A percentile compares a stretch with the other conserved stretches of the same genome.
Evolutionary conservation across 805 yeast genomes (phyloP).

Genomic region (Metschnikowia drakensbergensis): DNA sequence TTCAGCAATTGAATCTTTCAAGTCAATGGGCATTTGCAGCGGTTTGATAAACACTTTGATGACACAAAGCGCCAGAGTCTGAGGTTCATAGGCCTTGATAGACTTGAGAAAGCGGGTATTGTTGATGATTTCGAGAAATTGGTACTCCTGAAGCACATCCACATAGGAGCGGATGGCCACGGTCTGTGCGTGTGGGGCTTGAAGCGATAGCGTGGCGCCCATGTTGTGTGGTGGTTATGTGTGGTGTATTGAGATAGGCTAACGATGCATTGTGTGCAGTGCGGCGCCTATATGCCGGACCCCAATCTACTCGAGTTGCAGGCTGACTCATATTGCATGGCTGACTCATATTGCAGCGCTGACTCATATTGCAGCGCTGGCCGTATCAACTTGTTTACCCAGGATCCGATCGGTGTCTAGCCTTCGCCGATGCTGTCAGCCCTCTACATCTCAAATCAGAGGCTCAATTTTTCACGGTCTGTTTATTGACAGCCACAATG

Average conservation of each 20-base stretch:
- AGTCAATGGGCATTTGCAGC: conserved; percentile 25
- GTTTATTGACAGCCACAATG: too few species aligned
- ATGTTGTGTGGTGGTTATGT: conserved; percentile 33
- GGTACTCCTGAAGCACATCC: conserved; percentile 70
- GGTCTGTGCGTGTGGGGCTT: conserved; percentile 89
- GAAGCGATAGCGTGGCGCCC: conserved; percentile 84
- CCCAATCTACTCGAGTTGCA: too few species aligned
- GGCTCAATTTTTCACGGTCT: too few species aligned
- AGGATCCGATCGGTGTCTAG: too few species aligned
- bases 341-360: too few species aligned
- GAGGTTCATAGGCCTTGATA: conserved; percentile 66
- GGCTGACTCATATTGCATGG: too few species aligned
- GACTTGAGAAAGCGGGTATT: conserved; percentile 84
- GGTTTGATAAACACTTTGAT: conserved; percentile 85
- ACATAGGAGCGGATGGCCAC: conserved; percentile 88
- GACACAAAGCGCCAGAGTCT: conserved; percentile 61
- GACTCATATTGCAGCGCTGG: too few species aligned
- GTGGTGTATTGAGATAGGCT: not conserved
- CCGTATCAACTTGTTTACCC: too few species aligned
- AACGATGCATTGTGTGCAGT: not conserved
- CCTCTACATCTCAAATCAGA: too few species aligned
- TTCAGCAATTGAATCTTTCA: conserved; percentile 25
- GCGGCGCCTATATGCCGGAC: not conserved
- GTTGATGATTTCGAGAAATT: conserved; percentile 71
- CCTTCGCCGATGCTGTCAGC: too few species aligned